Percentiles rank a stretch among this genome's conserved stretches.
phyloP scores from a whole-genome alignment of 2,329 filamentous ascomycete species.

The Falciphora oryzae region DNA sequence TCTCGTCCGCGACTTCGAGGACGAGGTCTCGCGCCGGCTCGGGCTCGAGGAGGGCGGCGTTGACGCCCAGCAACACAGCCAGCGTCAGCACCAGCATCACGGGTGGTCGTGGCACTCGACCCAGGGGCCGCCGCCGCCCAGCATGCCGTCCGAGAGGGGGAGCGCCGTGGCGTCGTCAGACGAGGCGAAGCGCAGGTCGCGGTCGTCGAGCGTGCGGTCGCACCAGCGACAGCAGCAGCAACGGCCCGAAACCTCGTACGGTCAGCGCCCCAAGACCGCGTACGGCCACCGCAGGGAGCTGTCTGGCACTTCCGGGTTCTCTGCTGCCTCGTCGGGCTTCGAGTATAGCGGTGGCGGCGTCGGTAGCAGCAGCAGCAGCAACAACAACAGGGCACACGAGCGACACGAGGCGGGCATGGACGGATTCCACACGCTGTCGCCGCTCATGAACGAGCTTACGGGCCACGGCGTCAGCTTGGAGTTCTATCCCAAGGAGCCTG shows the following conservation, averaged over 20 bases:
- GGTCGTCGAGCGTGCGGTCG: background rate
- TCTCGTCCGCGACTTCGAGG: background rate
- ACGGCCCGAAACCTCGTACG: background rate
- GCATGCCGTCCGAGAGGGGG: background rate
- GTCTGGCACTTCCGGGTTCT: background rate
- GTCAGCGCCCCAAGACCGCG: background rate
- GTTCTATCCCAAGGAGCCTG: background rate
- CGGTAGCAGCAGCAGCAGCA: background rate
- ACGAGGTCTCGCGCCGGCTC: background rate
- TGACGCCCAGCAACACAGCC: background rate
- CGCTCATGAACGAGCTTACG: constrained; percentile 4
- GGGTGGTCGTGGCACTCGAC: background rate
- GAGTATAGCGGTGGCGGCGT: background rate
- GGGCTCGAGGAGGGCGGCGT: background rate
- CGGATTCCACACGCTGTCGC: constrained; percentile 1
- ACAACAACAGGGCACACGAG: background rate
- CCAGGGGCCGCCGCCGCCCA: background rate
- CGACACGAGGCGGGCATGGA: background rate
- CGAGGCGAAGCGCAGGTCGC: background rate
- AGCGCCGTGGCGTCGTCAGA: background rate
- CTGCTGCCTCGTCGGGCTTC: background rate
- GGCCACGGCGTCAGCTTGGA: background rate
- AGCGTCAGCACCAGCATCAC: background rate
- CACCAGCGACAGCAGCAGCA: background rate
- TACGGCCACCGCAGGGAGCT: background rate